phyloP scores from a whole-genome alignment of 1,284 basidiomycete genomes.

The Puccinia brachypodii region DNA sequence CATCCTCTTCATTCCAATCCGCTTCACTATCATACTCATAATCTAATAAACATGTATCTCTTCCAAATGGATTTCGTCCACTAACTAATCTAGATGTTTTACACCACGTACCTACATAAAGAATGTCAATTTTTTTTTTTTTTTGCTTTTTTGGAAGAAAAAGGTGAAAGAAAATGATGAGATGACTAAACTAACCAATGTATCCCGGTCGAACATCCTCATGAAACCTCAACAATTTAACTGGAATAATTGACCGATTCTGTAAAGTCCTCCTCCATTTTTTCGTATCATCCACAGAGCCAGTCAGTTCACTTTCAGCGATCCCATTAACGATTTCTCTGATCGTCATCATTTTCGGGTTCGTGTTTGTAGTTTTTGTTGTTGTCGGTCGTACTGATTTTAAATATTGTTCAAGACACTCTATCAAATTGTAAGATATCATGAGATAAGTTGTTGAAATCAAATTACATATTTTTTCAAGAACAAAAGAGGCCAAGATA shows the following conservation, averaged over 20 bases:
- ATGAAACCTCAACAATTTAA: conserved; percentile 33
- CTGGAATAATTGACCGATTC: conserved; percentile 25
- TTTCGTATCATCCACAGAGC: conserved; percentile 36
- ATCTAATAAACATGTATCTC: conserved; percentile 70
- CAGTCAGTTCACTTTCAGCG: conserved; percentile 29
- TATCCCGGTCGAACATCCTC: conserved; percentile 46
- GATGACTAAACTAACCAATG: conserved; percentile 8
- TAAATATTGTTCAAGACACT: conserved; percentile 28
- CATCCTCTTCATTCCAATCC: conserved; percentile 39
- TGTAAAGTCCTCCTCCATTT: conserved; percentile 30
- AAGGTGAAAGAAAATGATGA: background rate
- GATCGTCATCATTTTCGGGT: conserved; percentile 14
- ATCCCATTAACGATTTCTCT: conserved; percentile 40
- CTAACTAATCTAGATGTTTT: conserved; percentile 69
- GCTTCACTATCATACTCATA: conserved; percentile 68
- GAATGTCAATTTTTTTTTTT: too few species aligned
- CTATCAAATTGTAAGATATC: too few species aligned
- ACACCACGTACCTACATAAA: conserved; percentile 70
- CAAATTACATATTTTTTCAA: too few species aligned
- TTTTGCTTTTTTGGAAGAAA: too few species aligned
- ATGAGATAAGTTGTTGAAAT: too few species aligned
- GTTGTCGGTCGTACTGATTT: conserved; percentile 7
- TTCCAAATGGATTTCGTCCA: conserved; percentile 70
- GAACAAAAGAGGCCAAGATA: background rate
- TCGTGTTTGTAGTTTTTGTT: background rate